Evolutionary conservation across 768 basidiomycete genomes (phyloP).

Genomic region (Crucibulum laeve): DNA sequence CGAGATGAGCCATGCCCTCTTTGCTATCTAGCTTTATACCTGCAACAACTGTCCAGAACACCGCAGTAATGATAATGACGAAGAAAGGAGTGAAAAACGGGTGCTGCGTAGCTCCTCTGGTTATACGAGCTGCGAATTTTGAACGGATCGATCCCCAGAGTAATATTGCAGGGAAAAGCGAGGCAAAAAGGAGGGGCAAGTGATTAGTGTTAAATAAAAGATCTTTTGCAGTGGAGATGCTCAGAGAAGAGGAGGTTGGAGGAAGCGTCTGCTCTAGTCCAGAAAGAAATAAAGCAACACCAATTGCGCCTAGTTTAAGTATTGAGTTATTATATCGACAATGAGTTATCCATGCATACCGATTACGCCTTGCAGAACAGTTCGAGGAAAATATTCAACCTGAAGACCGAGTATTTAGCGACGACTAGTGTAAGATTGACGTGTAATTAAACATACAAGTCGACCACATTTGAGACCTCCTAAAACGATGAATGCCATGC

Average conservation of each 20-base stretch:
- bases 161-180: conserved; percentile 14
- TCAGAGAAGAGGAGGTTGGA: conserved; percentile 6
- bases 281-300: conserved; percentile 15
- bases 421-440: background rate
- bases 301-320: too few relatives aligned
- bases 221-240: conserved; percentile 8
- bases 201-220: conserved; percentile 12
- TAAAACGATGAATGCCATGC: conserved; percentile 13
- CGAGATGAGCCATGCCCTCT: conserved; percentile 3
- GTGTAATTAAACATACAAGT: conserved; percentile 8
- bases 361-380: conserved; percentile 17
- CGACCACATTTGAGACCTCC: conserved; percentile 15
- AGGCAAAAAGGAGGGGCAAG: conserved; percentile 14
- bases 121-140: conserved; percentile 8
- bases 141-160: conserved; percentile 14
- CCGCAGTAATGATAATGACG: conserved; percentile 10
- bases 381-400: conserved; percentile 20
- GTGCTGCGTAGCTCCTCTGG: conserved; percentile 12
- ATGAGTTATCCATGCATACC: too few relatives aligned
- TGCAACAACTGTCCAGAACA: conserved; percentile 14
- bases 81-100: conserved; percentile 14
- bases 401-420: conserved; percentile 2
- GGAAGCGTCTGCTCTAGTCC: conserved; percentile 10
- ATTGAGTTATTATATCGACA: too few relatives aligned
- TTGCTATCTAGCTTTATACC: background rate